Percentiles rank a stretch among this genome's conserved stretches.
These are phyloP conservation scores for Tetrahymena borealis DNA, from an alignment of 73 alveolate species.

Conservation along the genomic window DNA sequence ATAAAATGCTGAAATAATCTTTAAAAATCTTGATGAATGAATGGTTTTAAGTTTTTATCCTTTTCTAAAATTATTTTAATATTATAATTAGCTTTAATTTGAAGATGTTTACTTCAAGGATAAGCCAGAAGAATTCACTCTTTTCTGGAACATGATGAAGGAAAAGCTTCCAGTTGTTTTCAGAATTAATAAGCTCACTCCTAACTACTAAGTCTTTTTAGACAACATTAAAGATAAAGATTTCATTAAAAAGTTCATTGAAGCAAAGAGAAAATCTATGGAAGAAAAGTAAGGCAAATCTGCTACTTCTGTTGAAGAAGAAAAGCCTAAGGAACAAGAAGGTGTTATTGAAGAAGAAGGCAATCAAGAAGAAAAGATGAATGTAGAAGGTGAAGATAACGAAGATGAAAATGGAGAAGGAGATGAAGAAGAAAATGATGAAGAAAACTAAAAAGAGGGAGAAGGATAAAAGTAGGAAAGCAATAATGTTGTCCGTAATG, in stretches of 20 bases:
- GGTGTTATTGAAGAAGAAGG: not conserved
- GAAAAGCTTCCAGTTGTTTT: not conserved
- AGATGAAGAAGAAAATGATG: not conserved
- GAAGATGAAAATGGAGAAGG: not conserved
- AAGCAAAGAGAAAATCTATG: not conserved
- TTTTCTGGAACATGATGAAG: not conserved
- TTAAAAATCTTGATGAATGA: no score
- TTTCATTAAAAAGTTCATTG: not conserved
- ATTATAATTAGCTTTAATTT: not conserved
- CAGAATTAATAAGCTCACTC: not conserved
- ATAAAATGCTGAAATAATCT: no score
- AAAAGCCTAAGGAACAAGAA: not conserved
- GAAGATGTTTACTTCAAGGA: not conserved
- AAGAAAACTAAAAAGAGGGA: not conserved
- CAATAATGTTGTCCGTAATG: not conserved
- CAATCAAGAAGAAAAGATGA: not conserved
- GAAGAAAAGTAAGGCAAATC: not conserved
- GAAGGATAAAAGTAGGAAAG: not conserved
- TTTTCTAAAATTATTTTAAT: not conserved
- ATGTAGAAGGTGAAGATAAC: not conserved
- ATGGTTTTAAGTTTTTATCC: no score
- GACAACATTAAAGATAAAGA: not conserved
- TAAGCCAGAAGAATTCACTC: not conserved
- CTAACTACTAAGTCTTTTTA: not conserved
- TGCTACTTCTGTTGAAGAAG: not conserved